phyloP scores from a whole-genome alignment of 257 asterid genomes.

The Catharanthus roseus region DNA sequence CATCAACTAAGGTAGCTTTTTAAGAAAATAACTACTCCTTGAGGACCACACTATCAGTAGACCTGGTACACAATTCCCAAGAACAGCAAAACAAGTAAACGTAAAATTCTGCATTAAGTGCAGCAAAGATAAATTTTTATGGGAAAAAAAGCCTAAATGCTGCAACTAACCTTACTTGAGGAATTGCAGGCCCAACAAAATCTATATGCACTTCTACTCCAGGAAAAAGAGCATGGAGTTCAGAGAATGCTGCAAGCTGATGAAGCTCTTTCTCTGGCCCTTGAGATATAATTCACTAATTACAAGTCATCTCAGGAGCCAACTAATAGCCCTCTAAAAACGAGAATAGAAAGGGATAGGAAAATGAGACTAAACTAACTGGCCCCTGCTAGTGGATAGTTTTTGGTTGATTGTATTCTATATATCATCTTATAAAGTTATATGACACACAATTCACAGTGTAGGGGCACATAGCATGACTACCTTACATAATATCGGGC shows the following conservation, averaged over 20 bases:
- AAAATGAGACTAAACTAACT: background rate
- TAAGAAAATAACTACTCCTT: background rate
- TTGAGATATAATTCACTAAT: constrained; percentile 27
- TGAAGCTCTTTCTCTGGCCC: constrained; percentile 90
- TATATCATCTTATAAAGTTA: background rate
- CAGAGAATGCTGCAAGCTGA: constrained; percentile 75
- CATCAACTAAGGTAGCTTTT: background rate
- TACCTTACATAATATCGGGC: background rate
- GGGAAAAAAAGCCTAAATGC: background rate
- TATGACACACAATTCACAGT: background rate
- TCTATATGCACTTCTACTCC: constrained; percentile 55
- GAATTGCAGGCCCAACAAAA: constrained; percentile 80
- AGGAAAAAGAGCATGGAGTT: constrained; percentile 73
- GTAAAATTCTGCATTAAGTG: background rate
- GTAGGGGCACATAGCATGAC: background rate
- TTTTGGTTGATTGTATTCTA: background rate
- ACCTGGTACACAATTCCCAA: background rate
- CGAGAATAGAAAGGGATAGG: background rate
- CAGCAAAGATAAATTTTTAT: background rate
- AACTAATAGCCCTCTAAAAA: background rate
- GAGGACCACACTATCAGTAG: background rate
- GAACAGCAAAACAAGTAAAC: background rate
- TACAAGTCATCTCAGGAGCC: constrained; percentile 16
- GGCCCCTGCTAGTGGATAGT: background rate
- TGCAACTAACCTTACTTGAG: constrained; percentile 48